Evolutionary conservation across 1,284 basidiomycete species (phyloP).

Genomic region (Heimioporus retisporus): DNA sequence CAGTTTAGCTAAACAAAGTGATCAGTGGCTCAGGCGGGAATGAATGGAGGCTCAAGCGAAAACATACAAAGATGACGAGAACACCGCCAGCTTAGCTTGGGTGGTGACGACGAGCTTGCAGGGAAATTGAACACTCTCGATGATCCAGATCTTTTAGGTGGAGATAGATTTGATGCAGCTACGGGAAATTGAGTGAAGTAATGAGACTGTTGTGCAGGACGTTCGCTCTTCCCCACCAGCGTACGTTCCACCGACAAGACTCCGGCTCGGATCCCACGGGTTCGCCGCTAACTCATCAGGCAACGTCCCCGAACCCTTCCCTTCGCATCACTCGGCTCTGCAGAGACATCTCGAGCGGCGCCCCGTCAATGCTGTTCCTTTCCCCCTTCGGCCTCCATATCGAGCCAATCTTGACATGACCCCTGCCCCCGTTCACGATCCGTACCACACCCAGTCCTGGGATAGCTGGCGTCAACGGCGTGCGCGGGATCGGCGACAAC

Average conservation of each 20-base stretch:
- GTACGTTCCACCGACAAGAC: slow-evolving; percentile 45
- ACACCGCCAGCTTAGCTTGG: no score
- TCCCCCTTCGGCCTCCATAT: slow-evolving; percentile 49
- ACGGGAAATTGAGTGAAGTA: no score
- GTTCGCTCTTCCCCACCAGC: slow-evolving; percentile 47
- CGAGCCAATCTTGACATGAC: slow-evolving; percentile 41
- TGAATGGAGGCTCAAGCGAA: no score
- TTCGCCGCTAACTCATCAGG: slow-evolving; percentile 4
- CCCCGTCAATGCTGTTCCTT: not conserved
- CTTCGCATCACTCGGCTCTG: slow-evolving; percentile 47
- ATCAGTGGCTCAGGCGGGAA: no score
- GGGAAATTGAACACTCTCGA: no score
- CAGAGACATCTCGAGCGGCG: slow-evolving; percentile 41
- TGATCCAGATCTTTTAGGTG: no score
- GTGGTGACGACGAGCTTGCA: no score
- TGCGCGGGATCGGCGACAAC: slow-evolving; percentile 54
- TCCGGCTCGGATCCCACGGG: slow-evolving; percentile 19
- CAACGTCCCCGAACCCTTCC: slow-evolving; percentile 38
- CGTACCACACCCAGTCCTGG: slow-evolving; percentile 22
- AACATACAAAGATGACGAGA: no score
- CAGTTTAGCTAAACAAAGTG: no score
- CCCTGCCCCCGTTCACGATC: slow-evolving; percentile 28
- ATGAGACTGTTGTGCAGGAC: no score
- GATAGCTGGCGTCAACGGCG: slow-evolving; percentile 43
- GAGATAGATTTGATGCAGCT: no score